Base-by-base conservation (phyloP, 805 yeast genomes). In the Ogataea glucozyma region DNA sequence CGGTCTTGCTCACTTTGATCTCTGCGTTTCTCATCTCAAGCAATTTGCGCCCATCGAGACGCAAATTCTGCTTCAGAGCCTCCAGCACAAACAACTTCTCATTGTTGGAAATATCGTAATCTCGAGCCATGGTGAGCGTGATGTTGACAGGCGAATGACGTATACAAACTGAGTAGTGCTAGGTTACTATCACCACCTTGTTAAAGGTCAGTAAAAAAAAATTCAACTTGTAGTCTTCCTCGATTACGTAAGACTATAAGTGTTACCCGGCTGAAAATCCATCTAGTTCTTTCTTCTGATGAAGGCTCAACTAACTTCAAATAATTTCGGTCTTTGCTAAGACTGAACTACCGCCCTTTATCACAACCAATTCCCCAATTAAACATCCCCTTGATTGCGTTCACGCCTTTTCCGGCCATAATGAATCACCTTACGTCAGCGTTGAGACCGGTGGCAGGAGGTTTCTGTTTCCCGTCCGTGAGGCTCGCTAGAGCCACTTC, bases 41-140 rank as follows among this genome's bases (percentile, higher is more conserved):
- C 26, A 85, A 67, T 23, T 65, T 57, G 32, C 98, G 76, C 1
- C 88, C 86, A 58, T 88, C 95, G 3, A 78, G 54, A 36, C 98
- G 72, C 24, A 76, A 52, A 3, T 82, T 81, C 38, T 75, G 73
- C 42, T 78, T 78, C 38, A 91, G 69, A 1, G 87, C 75, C 39
- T 79, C 83, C 10, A 79, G 60, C 6, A 87, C 66, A 57, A 83
- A 88, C 32, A 67, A 67, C 32, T 70, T 64, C 63, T 88, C 95
- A 44, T 83, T 80, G 33, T 66, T 68, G 8, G 91, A 80, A 6
- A 83, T 66, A 41, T 79, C 85, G 22, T 79, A 70, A 31, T 72
- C 79, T 53, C 76, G 75, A 2, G 81, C 81, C 89, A 85, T 83
- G 13, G n/a, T 48, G 11, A 12, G 21, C 14, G n/a, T 26, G 17